These are phyloP conservation scores for Trametes punicea DNA, from an alignment of 768 basidiomycete genomes.

Conservation along the genomic window DNA sequence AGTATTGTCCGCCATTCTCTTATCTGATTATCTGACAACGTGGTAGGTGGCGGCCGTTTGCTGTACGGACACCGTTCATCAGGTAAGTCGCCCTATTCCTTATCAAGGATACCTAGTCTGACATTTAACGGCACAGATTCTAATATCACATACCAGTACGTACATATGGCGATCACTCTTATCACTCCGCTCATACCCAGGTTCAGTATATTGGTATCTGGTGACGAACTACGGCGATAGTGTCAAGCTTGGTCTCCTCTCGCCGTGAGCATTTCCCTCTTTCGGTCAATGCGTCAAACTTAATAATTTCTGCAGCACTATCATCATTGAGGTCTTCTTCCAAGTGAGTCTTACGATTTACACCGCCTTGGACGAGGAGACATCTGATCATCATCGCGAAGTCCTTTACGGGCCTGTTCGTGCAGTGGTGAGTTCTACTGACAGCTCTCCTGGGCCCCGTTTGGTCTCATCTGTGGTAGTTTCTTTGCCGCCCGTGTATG, in stretches of 20 bases:
- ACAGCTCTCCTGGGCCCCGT: constrained; percentile 42
- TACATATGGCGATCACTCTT: neutral
- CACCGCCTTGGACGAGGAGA: neutral
- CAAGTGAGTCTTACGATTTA: constrained; percentile 36
- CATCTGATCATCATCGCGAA: too few relatives aligned
- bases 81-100: neutral
- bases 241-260: constrained; percentile 36
- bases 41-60: constrained; percentile 16
- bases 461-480: constrained; percentile 14
- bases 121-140: neutral
- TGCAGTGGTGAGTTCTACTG: constrained; percentile 41
- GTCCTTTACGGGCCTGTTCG: constrained; percentile 53
- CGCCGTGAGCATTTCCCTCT: constrained; percentile 38
- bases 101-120: neutral
- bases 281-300: neutral
- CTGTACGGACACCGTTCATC: constrained; percentile 23
- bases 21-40: neutral
- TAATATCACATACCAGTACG: constrained; percentile 25
- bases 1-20: neutral
- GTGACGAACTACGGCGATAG: constrained; percentile 49
- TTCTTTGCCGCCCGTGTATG: constrained; percentile 22
- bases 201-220: constrained; percentile 49
- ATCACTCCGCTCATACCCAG: neutral
- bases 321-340: constrained; percentile 46
- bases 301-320: constrained; percentile 37